Evolutionary conservation across 306 rosid species (phyloP), one percentile per base, ranked within the genome.

Genomic region (Prosopis cineraria): DNA sequence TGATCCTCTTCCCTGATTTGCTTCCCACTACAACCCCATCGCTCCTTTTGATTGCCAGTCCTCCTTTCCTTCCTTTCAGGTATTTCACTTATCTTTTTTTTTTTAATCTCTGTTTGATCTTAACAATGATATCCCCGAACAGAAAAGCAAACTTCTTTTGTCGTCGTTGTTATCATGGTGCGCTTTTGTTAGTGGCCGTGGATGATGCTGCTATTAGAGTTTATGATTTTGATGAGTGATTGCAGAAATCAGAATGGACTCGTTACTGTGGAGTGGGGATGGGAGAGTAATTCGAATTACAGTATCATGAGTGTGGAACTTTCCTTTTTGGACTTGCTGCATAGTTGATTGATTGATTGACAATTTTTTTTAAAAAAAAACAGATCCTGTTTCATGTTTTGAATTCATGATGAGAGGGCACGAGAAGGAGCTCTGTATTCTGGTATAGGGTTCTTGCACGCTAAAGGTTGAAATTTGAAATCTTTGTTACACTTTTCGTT

Each of bases 361-460:
- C 60, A 25, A 4, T 66, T 82, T 66, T 47, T 13, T 77, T 47
- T 74, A 5, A 0, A 8, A 41, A 0, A 19, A n/a, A 37, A 20
- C 10, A 58, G 68, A 72, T 87, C 41, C 45, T 22, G 56, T 59
- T 30, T 58, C 34, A 24, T 55, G 75, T 22, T 68, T 13, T 52
- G 52, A 24, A 34, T 43, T 40, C 63, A 10, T 63, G 10, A 14
- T 58, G 45, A 73, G 40, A 39, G 33, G 72, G 37, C 45, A 24
- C 13, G 30, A 33, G 10, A 68, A n/a, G 63, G 74, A 43, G 50
- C 37, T 60, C 52, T 17, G 65, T 68, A 39, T 48, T 59, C 3
- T 39, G 78, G 12, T 9, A 73, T 80, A 80, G 80, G 85, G 74
- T 84, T 58, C 4, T 84, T 77, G 45, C n/a, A n/a, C 73, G 53